Percentiles rank a stretch among this genome's conserved stretches.
Evolutionary conservation across 2,329 filamentous ascomycete species (phyloP).

Genomic region (Blastomyces parvus): DNA sequence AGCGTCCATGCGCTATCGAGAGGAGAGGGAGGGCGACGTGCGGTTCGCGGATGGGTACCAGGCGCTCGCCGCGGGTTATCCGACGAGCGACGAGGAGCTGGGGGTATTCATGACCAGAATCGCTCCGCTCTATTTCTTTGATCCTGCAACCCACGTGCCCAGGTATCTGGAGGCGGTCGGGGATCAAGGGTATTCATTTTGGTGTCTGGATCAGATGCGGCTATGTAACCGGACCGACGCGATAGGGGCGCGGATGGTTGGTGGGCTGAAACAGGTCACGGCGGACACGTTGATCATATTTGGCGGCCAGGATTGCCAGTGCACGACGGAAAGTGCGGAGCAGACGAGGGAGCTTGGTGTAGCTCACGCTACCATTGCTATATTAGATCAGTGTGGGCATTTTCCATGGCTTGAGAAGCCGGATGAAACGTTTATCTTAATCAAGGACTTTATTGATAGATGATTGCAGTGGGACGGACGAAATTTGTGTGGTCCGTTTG

Average conservation of each 20-base stretch:
- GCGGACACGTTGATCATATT: slow-evolving; percentile 22
- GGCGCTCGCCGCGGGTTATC: neutral
- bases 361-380: slow-evolving; percentile 10
- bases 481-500: neutral
- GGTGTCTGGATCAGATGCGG: slow-evolving; percentile 14
- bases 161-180: slow-evolving; percentile 16
- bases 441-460: slow-evolving; percentile 14
- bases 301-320: slow-evolving; percentile 21
- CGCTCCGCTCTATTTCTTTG: slow-evolving; percentile 21
- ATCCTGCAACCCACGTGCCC: slow-evolving; percentile 15
- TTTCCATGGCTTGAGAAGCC: slow-evolving; percentile 23
- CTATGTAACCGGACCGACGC: slow-evolving; percentile 14
- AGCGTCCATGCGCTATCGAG: neutral
- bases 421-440: slow-evolving; percentile 11
- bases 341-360: slow-evolving; percentile 16
- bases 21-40: slow-evolving; percentile 12
- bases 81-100: slow-evolving; percentile 18
- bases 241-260: slow-evolving; percentile 16
- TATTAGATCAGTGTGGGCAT: slow-evolving; percentile 21
- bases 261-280: slow-evolving; percentile 17
- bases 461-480: neutral
- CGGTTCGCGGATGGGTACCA: slow-evolving; percentile 15
- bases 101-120: slow-evolving; percentile 14
- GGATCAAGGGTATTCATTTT: slow-evolving; percentile 10
- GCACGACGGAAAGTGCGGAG: slow-evolving; percentile 16